Base-by-base conservation (phyloP, 2,329 filamentous ascomycete species). In the Aspergillus pseudoglaucus region DNA sequence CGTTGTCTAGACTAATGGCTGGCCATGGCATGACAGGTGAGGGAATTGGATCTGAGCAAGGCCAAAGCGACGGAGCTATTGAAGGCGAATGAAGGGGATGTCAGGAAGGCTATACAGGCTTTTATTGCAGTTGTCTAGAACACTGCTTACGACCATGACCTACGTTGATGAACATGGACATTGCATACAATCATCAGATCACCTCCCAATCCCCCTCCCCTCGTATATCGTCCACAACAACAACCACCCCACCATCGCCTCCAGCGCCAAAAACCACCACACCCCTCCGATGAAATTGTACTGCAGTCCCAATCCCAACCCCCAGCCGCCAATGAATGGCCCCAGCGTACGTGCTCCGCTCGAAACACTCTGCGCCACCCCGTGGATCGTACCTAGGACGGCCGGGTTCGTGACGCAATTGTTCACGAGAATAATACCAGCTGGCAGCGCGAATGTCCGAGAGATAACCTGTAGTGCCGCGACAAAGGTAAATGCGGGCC, bases 381-480 rank as follows among this genome's bases (percentile, higher is more conserved):
- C 80, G 50, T 83, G 79, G 2, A 83, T 72, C 0, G 78, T 82
- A 0, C 77, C 80, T 6, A 83, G 61, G 0, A 82, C 74, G 22
- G 65, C 72, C 0, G 77, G 73, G 54, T 82, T 75, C 0, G 82
- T 79, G 33, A 76, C 77, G 42, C 73, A 76, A 51, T 84, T 83
- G 48, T 83, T 84, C 12, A 83, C 70, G 33, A 82, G 61, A 2
- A 85, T 84, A 0, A 79, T 75, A 0, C 75, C 75, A 0, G 76
- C 76, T 0, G 82, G 82, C 0, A 85, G 57, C 0, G 79, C 75
- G 57, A 90, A 88, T 0, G 87, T 91, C 23, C 87, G 76, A 0
- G 83, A 86, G 3, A 84, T 73, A 14, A 89, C 86, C 61, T 90
- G 87, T 7, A 89, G 63, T 14, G 81, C 73, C 1, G 88, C 72